Evolutionary conservation across 208 protist genomes (phyloP).

Genomic region (Trypanosoma scelopori): DNA sequence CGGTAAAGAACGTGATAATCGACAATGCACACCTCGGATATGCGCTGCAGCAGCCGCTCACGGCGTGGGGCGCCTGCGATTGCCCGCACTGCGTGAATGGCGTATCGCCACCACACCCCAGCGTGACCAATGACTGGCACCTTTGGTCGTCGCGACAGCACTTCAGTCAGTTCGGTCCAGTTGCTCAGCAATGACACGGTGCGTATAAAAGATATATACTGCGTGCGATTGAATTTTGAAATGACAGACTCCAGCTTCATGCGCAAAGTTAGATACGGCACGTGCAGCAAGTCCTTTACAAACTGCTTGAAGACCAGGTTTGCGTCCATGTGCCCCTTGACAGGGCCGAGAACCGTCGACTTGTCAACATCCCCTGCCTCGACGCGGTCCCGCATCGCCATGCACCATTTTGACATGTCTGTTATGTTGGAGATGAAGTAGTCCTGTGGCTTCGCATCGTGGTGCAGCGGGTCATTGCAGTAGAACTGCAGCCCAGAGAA

Average conservation of each 20-base stretch:
- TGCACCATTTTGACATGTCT: constrained; percentile 69
- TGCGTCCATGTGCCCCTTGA: constrained; percentile 62
- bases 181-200: constrained; percentile 55
- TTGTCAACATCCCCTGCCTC: constrained; percentile 49
- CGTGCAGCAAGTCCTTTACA: constrained; percentile 47
- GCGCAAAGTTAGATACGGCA: constrained; percentile 61
- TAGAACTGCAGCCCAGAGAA: constrained; percentile 83
- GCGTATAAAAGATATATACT: constrained; percentile 75
- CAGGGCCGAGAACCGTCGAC: constrained; percentile 81
- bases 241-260: constrained; percentile 64
- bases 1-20: constrained; percentile 79
- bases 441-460: constrained; percentile 18
- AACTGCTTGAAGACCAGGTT: constrained; percentile 74
- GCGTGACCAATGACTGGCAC: constrained; percentile 59
- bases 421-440: constrained; percentile 39
- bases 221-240: constrained; percentile 63
- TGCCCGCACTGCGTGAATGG: constrained; percentile 46
- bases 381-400: constrained; percentile 72
- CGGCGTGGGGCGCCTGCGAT: constrained; percentile 40
- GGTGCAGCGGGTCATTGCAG: constrained; percentile 69
- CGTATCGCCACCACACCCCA: constrained; percentile 77
- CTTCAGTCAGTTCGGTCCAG: constrained; percentile 39
- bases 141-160: constrained; percentile 40
- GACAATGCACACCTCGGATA: constrained; percentile 59
- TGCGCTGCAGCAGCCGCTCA: constrained; percentile 47